These are phyloP conservation scores for Solanum hybrid DNA, from an alignment of 305 asterid species.

Conservation along the genomic window DNA sequence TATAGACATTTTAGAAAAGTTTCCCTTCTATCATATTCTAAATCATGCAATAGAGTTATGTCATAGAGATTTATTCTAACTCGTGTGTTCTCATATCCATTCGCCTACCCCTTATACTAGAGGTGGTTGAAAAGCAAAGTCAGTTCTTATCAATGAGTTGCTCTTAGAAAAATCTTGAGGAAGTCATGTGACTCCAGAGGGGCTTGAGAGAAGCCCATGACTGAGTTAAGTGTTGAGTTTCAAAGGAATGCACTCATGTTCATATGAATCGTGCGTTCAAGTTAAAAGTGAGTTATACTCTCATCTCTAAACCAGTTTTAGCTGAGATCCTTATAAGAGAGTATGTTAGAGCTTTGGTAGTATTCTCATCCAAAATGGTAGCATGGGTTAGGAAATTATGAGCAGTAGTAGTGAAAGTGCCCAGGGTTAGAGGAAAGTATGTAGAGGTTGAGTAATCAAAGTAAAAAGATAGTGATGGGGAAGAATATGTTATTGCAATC, in stretches of 20 bases:
- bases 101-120: neutral
- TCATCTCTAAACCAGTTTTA: too few species aligned
- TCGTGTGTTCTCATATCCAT: neutral
- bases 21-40: neutral
- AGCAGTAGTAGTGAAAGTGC: too few species aligned
- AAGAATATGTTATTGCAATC: too few species aligned
- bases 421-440: too few species aligned
- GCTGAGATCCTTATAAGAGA: too few species aligned
- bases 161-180: neutral
- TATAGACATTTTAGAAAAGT: neutral
- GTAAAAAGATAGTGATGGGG: too few species aligned
- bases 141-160: neutral
- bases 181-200: neutral
- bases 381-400: too few species aligned
- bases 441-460: too few species aligned
- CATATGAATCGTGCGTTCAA: neutral
- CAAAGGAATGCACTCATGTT: neutral
- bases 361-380: too few species aligned
- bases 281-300: too few species aligned
- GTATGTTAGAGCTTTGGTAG: too few species aligned
- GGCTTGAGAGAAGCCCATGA: neutral
- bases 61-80: neutral
- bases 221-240: neutral
- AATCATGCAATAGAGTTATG: too few species aligned
- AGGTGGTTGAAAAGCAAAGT: neutral